Base-by-base conservation (phyloP, 306 rosid genomes). In the Malus domestica region DNA sequence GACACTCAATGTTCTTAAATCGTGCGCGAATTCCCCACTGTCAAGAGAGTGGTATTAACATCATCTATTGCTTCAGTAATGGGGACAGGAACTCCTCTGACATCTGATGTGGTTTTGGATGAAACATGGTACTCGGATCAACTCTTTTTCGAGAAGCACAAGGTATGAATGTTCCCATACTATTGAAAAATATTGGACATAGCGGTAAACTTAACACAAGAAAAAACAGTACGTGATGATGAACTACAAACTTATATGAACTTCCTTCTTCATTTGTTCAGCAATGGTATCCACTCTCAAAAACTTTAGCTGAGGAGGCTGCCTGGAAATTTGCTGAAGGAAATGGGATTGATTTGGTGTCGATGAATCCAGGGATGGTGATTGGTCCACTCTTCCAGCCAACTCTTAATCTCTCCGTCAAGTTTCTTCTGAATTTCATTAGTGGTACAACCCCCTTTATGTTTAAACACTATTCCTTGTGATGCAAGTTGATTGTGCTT, bases 361-460 rank as follows among this genome's bases (percentile, higher is more conserved):
- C 62, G 1, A 46, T 73, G 7, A 73, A 67, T 40, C 82, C 82
- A 13, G 62, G 68, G 1, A 30, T 20, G 64, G 80, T 61, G 29
- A 52, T 74, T 16, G 82, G 86, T 40, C 83, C 82, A n/a, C 49
- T 70, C 16, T 68, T 82, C 23, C 76, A 82, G 59, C 76, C 82
- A 51, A 57, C 61, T 35, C 64, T 73, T 40, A 51, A 62, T 67
- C 1, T 9, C 68, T 55, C 38, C n/a, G 49, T 63, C 10, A 20
- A 72, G 44, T 13, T 54, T 52, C 4, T 79, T 65, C 25, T 67
- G 23, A 30, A 71, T 15, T 20, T 71, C 9, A 4, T 60, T 4
- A 22, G 63, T 10, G 81, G 72, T 78, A 70, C 2, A 23, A 40
- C 9, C 78, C 19, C 4, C 67, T 33, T 6, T 1, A 2, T 27